Evolutionary conservation across 73 alveolate genomes (phyloP).

Genomic region (Paramecium biaurelia): DNA sequence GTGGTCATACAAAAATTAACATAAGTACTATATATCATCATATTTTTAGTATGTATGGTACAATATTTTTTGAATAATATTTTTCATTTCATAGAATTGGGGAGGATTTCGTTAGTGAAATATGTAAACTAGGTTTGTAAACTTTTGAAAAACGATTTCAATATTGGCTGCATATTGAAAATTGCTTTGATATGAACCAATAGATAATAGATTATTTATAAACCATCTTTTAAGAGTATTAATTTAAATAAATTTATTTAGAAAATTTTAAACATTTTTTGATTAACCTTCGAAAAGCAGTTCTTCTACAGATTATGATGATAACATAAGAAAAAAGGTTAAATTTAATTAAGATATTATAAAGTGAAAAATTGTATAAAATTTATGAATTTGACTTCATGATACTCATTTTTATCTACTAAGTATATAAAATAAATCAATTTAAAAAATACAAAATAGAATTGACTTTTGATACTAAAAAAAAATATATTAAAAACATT

Average conservation of each 20-base stretch:
- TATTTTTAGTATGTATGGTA: constrained; percentile 10
- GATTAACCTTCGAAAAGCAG: not conserved
- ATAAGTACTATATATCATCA: not conserved
- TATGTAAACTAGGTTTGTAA: not conserved
- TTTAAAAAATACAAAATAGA: no score
- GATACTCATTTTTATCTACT: no score
- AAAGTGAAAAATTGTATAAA: no score
- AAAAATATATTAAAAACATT: no score
- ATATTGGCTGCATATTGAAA: not conserved
- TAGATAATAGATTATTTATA: not conserved
- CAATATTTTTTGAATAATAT: constrained; percentile 25
- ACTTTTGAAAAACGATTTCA: not conserved
- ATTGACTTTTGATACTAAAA: no score
- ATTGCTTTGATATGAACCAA: not conserved
- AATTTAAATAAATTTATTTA: not conserved
- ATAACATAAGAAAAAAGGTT: not conserved
- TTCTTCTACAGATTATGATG: not conserved
- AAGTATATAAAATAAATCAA: no score
- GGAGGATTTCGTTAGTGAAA: not conserved
- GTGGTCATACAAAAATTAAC: constrained; percentile 31
- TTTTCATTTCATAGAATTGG: not conserved
- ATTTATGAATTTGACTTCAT: no score
- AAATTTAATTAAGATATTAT: not conserved
- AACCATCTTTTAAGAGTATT: not conserved
- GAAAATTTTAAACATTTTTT: not conserved